A percentile compares a stretch with the other conserved stretches of the same genome.
phyloP scores from a whole-genome alignment of 2,329 filamentous ascomycete species.

The Colletotrichum ledebouriae region DNA sequence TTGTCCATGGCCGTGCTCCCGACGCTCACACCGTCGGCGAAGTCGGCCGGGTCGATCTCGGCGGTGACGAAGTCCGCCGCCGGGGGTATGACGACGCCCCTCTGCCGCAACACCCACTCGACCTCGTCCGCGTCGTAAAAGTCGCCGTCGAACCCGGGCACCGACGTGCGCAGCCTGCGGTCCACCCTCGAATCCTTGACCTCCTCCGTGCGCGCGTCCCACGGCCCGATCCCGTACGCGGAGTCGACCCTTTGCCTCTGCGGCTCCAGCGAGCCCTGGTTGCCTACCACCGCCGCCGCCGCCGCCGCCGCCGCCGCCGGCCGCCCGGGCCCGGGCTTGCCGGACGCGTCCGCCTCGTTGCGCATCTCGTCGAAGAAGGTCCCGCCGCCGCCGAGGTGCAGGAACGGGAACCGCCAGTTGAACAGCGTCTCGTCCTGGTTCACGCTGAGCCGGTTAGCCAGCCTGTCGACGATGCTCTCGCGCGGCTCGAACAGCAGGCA shows the following conservation, averaged over 20 bases:
- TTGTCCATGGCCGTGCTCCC: neutral
- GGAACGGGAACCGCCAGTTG: slow-evolving; percentile 71
- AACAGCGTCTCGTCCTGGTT: slow-evolving; percentile 62
- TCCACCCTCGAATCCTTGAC: slow-evolving; percentile 60
- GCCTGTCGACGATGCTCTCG: slow-evolving; percentile 60
- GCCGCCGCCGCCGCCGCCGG: neutral
- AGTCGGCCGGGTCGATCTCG: slow-evolving; percentile 63
- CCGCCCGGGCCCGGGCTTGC: slow-evolving; percentile 27
- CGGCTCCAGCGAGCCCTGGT: slow-evolving; percentile 51
- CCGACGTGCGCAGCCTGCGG: slow-evolving; percentile 62
- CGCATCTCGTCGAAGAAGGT: slow-evolving; percentile 65
- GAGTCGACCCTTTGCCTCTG: slow-evolving; percentile 51
- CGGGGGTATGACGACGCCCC: slow-evolving; percentile 73
- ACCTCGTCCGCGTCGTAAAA: slow-evolving; percentile 85
- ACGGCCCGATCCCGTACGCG: slow-evolving; percentile 59
- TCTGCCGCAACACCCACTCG: slow-evolving; percentile 77
- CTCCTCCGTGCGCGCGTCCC: slow-evolving; percentile 54
- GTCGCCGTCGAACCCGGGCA: slow-evolving; percentile 77
- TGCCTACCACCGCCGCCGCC: slow-evolving; percentile 48
- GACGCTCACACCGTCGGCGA: slow-evolving; percentile 45
- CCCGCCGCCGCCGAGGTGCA: slow-evolving; percentile 76
- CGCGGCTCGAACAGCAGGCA: slow-evolving; percentile 71
- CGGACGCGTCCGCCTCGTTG: slow-evolving; percentile 8
- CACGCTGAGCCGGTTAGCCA: slow-evolving; percentile 51
- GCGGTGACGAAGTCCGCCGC: slow-evolving; percentile 71